Evolutionary conservation across 148 eudicot species (phyloP).

Genomic region (Amaranthus cruentus): DNA sequence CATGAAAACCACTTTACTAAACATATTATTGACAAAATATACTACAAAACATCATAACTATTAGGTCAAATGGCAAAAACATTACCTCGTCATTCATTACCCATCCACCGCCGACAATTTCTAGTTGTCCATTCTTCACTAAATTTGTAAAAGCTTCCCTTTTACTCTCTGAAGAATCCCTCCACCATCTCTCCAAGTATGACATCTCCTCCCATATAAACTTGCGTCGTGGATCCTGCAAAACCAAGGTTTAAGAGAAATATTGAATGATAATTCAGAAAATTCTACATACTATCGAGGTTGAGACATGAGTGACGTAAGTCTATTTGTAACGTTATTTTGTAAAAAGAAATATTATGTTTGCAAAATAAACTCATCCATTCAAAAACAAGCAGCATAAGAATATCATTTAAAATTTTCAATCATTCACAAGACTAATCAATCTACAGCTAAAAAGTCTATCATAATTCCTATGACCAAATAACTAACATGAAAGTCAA

Average conservation of each 20-base stretch:
- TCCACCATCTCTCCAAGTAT: slow-evolving; percentile 99
- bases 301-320: not conserved
- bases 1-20: not conserved
- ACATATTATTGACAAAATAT: not conserved
- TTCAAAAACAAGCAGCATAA: not conserved
- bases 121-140: slow-evolving; percentile 79
- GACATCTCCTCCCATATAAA: slow-evolving; percentile 99
- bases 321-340: not conserved
- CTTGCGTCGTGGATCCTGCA: slow-evolving; percentile 83
- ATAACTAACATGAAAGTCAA: not conserved
- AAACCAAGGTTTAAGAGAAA: slow-evolving; percentile 1
- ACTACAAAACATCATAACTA: not conserved
- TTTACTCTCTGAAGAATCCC: slow-evolving; percentile 74
- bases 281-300: not conserved
- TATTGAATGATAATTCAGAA: not conserved
- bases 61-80: not conserved
- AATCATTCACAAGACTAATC: not conserved
- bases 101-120: slow-evolving; percentile 99
- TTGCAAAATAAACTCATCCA: not conserved
- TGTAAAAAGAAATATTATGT: not conserved
- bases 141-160: slow-evolving; percentile 59
- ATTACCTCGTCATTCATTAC: slow-evolving; percentile 99
- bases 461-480: not conserved
- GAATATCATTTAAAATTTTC: not conserved
- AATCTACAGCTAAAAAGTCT: not conserved